Conservation (phyloP, 108 stramenopile genomes). For the Nannochloropsis salina region DNA sequence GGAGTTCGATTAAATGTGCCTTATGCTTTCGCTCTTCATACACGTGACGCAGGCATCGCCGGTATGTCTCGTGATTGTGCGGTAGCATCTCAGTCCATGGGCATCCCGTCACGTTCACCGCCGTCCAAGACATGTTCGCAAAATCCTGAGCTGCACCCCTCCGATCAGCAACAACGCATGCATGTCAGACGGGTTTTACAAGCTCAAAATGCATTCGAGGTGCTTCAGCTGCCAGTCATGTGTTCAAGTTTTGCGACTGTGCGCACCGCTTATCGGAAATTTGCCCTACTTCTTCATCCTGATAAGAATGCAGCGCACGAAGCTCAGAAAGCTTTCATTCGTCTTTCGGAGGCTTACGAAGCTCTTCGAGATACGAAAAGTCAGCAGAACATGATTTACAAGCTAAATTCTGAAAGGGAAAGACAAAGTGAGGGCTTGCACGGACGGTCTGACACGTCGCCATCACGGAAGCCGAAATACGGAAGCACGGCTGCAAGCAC, state of each 20-base stretch:
- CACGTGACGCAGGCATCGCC: too few relatives aligned
- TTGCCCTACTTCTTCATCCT: not conserved
- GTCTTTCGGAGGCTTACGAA: not conserved
- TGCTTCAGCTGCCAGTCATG: not conserved
- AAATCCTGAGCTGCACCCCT: not conserved
- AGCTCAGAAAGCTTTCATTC: conserved; percentile 16
- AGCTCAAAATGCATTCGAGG: not conserved
- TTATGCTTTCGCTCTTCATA: too few relatives aligned
- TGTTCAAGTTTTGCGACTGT: not conserved
- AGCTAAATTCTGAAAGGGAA: not conserved
- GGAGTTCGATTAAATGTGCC: too few relatives aligned
- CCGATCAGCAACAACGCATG: not conserved
- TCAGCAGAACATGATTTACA: not conserved
- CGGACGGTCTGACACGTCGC: too few relatives aligned
- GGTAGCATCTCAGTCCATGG: too few relatives aligned
- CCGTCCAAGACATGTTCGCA: too few relatives aligned
- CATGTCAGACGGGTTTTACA: not conserved
- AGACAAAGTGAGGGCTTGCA: too few relatives aligned
- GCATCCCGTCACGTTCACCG: too few relatives aligned
- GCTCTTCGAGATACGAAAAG: not conserved
- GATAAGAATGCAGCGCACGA: conserved; percentile 4
- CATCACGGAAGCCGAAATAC: not conserved
- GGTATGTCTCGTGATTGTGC: too few relatives aligned
- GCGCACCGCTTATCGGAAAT: not conserved
- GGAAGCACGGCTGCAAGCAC: not conserved